Conservation (phyloP, 2,329 filamentous ascomycete species). For the Parasarocladium wereldwijsianum region DNA sequence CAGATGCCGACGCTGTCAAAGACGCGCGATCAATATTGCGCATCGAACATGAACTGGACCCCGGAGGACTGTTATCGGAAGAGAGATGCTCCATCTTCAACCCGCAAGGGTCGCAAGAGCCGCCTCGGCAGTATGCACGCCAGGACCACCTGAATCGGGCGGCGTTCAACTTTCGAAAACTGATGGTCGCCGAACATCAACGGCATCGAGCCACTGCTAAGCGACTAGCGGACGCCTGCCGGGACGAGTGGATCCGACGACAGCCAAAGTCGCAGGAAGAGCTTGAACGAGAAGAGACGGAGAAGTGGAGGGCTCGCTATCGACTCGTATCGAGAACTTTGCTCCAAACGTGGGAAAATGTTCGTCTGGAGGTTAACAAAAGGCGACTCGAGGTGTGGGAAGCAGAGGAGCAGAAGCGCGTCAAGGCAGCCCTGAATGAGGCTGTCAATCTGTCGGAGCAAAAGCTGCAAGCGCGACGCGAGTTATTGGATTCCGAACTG, state of each 20-base stretch:
- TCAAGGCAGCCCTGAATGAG: conserved; percentile 56
- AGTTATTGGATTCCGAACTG: conserved; percentile 37
- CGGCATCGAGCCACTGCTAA: conserved; percentile 67
- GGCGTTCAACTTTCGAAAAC: conserved; percentile 62
- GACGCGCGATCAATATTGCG: conserved; percentile 58
- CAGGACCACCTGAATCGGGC: conserved; percentile 74
- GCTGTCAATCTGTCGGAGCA: conserved; percentile 58
- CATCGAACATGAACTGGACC: conserved; percentile 58
- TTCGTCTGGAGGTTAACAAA: conserved; percentile 45
- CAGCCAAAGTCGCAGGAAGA: conserved; percentile 70
- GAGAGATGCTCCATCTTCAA: conserved; percentile 58
- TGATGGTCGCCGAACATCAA: conserved; percentile 67
- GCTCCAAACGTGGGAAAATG: conserved; percentile 48
- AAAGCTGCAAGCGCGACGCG: conserved; percentile 47
- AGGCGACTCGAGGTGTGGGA: conserved; percentile 47
- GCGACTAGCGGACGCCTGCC: conserved; percentile 61
- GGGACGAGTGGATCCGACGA: conserved; percentile 58
- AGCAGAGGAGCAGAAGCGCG: conserved; percentile 46
- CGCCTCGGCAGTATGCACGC: conserved; percentile 69
- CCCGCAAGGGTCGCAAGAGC: conserved; percentile 59
- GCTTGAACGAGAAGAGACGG: conserved; percentile 61
- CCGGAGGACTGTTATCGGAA: conserved; percentile 60
- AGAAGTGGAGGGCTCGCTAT: conserved; percentile 53
- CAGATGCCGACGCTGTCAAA: conserved; percentile 44
- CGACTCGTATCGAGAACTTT: conserved; percentile 50